Evolutionary conservation across 2,329 filamentous ascomycete genomes (phyloP).

Genomic region (Fusarium palustre): DNA sequence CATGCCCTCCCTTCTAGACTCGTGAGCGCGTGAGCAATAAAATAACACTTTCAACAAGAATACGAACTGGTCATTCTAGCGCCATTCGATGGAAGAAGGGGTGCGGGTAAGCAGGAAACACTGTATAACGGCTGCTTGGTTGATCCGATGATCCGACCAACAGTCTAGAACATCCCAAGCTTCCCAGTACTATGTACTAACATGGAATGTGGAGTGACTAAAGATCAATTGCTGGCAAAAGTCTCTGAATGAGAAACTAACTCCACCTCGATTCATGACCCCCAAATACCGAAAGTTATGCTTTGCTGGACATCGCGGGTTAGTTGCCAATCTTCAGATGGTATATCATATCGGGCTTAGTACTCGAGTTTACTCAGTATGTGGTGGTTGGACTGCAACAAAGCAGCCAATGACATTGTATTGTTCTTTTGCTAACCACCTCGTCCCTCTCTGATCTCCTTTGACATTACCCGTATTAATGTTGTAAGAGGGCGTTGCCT

Average conservation of each 20-base stretch:
- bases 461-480: slow-evolving; percentile 42
- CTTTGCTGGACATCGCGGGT: neutral
- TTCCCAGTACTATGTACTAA: slow-evolving; percentile 1
- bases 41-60: slow-evolving; percentile 21
- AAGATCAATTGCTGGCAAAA: neutral
- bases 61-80: slow-evolving; percentile 22
- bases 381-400: slow-evolving; percentile 23
- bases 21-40: slow-evolving; percentile 36
- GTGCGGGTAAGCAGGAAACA: neutral
- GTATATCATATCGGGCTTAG: slow-evolving; percentile 4
- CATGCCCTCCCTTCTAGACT: slow-evolving; percentile 31
- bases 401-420: slow-evolving; percentile 25
- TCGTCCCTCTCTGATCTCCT: slow-evolving; percentile 2
- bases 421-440: slow-evolving; percentile 25
- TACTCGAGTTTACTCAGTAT: neutral
- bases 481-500: slow-evolving; percentile 21
- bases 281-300: neutral
- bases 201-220: slow-evolving; percentile 36
- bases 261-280: neutral
- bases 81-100: neutral
- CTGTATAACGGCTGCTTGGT: slow-evolving; percentile 16
- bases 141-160: slow-evolving; percentile 29
- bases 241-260: neutral
- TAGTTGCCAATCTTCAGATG: neutral
- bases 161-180: slow-evolving; percentile 7